Percentiles rank a stretch among this genome's conserved stretches.
These are phyloP conservation scores for Nepenthes mirabilis DNA, from an alignment of 148 eudicot genomes.

Conservation along the genomic window DNA sequence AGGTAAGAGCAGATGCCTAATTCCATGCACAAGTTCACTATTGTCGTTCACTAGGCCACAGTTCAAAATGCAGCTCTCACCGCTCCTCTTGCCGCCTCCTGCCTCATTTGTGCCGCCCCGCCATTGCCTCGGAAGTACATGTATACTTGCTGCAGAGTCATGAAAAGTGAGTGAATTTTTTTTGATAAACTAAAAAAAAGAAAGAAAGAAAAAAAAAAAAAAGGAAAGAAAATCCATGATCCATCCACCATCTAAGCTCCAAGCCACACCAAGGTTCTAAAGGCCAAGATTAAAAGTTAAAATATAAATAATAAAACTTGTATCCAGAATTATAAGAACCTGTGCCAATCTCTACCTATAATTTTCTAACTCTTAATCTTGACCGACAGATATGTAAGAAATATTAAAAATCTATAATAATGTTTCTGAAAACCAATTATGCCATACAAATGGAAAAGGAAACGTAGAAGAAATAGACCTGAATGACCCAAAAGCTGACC, in stretches of 20 bases:
- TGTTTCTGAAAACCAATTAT: too few relatives aligned
- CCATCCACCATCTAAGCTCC: neutral
- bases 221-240: neutral
- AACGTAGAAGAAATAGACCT: constrained; percentile 31
- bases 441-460: neutral
- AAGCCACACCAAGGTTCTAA: too few relatives aligned
- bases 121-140: constrained; percentile 84
- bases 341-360: too few relatives aligned
- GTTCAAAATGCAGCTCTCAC: constrained; percentile 46
- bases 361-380: too few relatives aligned
- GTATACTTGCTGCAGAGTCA: constrained; percentile 64
- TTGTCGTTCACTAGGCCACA: too few relatives aligned
- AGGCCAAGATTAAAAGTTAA: too few relatives aligned
- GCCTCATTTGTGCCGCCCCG: constrained; percentile 57
- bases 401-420: too few relatives aligned
- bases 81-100: constrained; percentile 67
- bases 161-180: neutral
- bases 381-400: too few relatives aligned
- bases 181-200: neutral
- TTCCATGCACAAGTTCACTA: too few relatives aligned
- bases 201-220: neutral
- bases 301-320: too few relatives aligned
- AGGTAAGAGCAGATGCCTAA: too few relatives aligned
- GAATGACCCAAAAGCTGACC: constrained; percentile 83
- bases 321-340: too few relatives aligned